Evolutionary conservation across 1,139 yeast genomes (phyloP), one percentile per base, ranked within the genome.

Genomic region (Pneumocystis canis): DNA sequence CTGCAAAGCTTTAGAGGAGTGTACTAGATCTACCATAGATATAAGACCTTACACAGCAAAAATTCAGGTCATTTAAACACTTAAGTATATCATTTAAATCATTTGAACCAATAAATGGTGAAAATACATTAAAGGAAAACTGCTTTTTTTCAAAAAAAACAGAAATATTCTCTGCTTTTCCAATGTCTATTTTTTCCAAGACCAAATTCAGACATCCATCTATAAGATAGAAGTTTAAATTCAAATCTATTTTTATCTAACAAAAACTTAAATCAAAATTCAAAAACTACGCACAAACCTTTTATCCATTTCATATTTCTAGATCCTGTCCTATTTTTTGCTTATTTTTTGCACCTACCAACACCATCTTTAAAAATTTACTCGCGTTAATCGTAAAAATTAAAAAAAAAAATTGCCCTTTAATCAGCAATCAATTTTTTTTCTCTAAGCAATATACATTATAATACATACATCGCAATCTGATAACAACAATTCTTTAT

Each of bases 221-320:
- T 98, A 72, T 84, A 77, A 69, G 82, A 84, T 66, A 92, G 73
- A 73, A 89, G 89, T 70, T 85, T 83, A 72, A 87, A 96, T 0
- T 98, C 98, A 71, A 92, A 92, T 65, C 96, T 76, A 7, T 79
- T 77, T 0, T 87, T 85, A 70, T 92, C 78, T 47, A 25, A 47
- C 20, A 47, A 47, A 47, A 47, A 47, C 64, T 25, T 14, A 61
- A 28, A 41, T 11, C 18, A 28, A 56, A 28, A 30, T 30, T 40
- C 14, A 16, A 18, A 40, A n/a, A 20, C 32, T 65, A 6, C 58
- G 65, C 65, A 84, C n/a, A 25, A 5, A 47, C 54, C 54, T 72
- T 89, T 89, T 40, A 97, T 87, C 99, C 99, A 92, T 68, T 83
- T 82, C 3, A 96, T 89, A 71, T 92, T 92, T 70, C 97, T 79